Conservation (phyloP, 805 yeast genomes). For the Middelhovenomyces tepae region DNA sequence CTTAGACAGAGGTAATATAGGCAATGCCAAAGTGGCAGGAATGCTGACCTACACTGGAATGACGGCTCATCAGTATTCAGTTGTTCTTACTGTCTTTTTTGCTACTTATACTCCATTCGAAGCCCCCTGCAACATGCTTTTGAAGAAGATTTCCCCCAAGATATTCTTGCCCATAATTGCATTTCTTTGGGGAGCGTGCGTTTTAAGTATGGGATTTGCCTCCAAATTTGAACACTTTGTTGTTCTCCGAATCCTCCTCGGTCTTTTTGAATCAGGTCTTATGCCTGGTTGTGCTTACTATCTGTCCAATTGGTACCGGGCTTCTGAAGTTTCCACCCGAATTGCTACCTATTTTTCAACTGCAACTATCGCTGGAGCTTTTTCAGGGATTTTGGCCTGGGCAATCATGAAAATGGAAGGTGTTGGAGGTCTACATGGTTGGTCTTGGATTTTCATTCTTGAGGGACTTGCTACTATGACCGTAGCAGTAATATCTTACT, state of each 20-base stretch:
- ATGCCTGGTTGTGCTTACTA: conserved; percentile 30
- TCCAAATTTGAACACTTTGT: conserved; percentile 18
- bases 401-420: conserved; percentile 39
- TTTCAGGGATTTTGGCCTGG: conserved; percentile 39
- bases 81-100: conserved; percentile 36
- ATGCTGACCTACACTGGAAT: conserved; percentile 33
- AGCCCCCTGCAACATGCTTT: conserved; percentile 17
- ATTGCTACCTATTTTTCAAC: conserved; percentile 38
- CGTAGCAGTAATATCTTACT: conserved; percentile 34
- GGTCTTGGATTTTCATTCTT: conserved; percentile 51
- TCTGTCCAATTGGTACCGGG: conserved; percentile 30
- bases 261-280: conserved; percentile 31
- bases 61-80: conserved; percentile 23
- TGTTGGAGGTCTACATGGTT: conserved; percentile 34
- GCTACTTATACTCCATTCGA: conserved; percentile 20
- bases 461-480: conserved; percentile 48
- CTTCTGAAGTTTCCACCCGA: conserved; percentile 29
- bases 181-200: conserved; percentile 24
- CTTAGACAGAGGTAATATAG: conserved; percentile 45
- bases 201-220: conserved; percentile 26
- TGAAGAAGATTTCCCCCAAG: conserved; percentile 42
- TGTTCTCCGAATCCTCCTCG: conserved; percentile 27
- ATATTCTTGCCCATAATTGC: conserved; percentile 29
- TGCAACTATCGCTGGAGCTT: conserved; percentile 36
- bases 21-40: conserved; percentile 45